Evolutionary conservation across 2,329 filamentous ascomycete genomes (phyloP).

Genomic region (Aspergillus novoparasiticus): DNA sequence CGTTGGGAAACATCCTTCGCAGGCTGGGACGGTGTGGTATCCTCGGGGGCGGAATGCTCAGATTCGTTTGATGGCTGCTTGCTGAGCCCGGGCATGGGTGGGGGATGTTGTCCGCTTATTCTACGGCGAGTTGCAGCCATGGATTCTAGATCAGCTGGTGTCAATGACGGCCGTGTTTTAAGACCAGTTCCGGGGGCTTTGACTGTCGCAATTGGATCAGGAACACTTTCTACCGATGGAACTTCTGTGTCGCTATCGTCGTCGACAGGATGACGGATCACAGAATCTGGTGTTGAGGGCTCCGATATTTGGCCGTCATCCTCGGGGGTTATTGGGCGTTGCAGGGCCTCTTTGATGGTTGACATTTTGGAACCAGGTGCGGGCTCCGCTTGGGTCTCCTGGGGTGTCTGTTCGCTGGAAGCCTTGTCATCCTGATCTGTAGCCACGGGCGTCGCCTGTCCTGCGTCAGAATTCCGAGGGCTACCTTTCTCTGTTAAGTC

Average conservation of each 20-base stretch:
- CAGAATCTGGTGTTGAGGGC: slow-evolving; percentile 80
- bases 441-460: slow-evolving; percentile 37
- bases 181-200: slow-evolving; percentile 83
- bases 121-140: slow-evolving; percentile 87
- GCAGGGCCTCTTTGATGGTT: slow-evolving; percentile 41
- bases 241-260: slow-evolving; percentile 43
- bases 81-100: slow-evolving; percentile 30
- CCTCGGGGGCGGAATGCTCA: slow-evolving; percentile 17
- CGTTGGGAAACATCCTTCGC: slow-evolving; percentile 48
- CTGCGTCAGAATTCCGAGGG: slow-evolving; percentile 30
- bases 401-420: slow-evolving; percentile 37
- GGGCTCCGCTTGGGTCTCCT: slow-evolving; percentile 21
- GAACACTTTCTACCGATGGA: slow-evolving; percentile 62
- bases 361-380: slow-evolving; percentile 40
- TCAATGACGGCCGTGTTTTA: slow-evolving; percentile 85
- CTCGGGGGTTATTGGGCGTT: slow-evolving; percentile 51
- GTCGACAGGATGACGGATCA: slow-evolving; percentile 75
- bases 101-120: slow-evolving; percentile 73
- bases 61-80: slow-evolving; percentile 26
- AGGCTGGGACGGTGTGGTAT: slow-evolving; percentile 30
- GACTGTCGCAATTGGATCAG: slow-evolving; percentile 83
- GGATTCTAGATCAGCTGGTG: slow-evolving; percentile 76
- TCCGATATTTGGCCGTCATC: slow-evolving; percentile 62
- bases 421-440: slow-evolving; percentile 30
- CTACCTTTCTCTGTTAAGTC: slow-evolving; percentile 27